These are phyloP conservation scores for Coprinopsis strossmayeri DNA, from an alignment of 768 basidiomycete genomes.

Conservation along the genomic window DNA sequence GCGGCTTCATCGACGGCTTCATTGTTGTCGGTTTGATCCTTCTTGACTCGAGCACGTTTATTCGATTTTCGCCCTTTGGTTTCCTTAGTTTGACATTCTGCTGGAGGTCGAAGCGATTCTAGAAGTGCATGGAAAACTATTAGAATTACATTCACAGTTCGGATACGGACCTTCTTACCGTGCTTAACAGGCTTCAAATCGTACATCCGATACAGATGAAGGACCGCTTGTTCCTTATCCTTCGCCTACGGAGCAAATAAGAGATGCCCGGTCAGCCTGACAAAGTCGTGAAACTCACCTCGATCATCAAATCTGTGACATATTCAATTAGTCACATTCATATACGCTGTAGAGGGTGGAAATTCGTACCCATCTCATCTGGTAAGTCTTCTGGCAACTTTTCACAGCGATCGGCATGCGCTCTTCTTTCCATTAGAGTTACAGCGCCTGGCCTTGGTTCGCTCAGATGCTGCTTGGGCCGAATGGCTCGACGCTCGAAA, in stretches of 20 bases:
- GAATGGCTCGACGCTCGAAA: constrained; percentile 71
- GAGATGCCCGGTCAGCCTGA: no score
- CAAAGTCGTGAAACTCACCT: constrained; percentile 30
- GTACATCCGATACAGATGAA: constrained; percentile 79
- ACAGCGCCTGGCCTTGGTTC: constrained; percentile 84
- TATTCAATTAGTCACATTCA: no score
- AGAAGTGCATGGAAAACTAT: no score
- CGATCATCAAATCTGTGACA: constrained; percentile 77
- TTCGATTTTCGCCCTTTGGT: constrained; percentile 39
- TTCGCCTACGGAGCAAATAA: constrained; percentile 43
- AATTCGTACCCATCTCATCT: constrained; percentile 53
- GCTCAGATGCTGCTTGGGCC: constrained; percentile 88
- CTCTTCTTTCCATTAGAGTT: constrained; percentile 78
- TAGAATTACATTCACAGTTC: no score
- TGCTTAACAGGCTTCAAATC: constrained; percentile 56
- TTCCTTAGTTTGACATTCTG: constrained; percentile 33
- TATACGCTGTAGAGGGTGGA: constrained; percentile 5
- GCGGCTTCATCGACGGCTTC: background rate
- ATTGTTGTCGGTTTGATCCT: constrained; percentile 9
- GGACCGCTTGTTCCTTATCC: constrained; percentile 90
- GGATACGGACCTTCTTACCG: no score
- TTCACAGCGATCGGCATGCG: constrained; percentile 81
- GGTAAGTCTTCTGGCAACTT: constrained; percentile 57
- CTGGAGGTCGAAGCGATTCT: constrained; percentile 40
- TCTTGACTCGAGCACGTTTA: constrained; percentile 20